Conservation (phyloP, 805 yeast species). For the Metahyphopichia silvanorum region DNA sequence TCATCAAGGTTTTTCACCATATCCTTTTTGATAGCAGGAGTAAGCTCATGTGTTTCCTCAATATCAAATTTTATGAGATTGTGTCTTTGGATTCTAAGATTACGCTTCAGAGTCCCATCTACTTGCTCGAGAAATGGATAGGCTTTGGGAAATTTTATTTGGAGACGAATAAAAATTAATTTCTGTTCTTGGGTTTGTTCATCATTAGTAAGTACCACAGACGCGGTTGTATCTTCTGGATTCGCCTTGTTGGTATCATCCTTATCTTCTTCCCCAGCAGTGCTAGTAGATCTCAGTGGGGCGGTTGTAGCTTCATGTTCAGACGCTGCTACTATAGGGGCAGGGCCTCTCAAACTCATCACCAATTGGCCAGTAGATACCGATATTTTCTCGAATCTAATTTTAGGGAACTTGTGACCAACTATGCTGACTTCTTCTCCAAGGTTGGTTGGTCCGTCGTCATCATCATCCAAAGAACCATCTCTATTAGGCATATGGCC, state of each 20-base stretch:
- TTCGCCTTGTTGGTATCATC: background rate
- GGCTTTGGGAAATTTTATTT: constrained; percentile 62
- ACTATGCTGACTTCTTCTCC: constrained; percentile 91
- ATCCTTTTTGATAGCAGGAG: constrained; percentile 44
- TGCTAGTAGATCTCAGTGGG: background rate
- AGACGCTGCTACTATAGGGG: constrained; percentile 12
- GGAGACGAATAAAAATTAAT: constrained; percentile 64
- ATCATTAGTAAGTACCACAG: constrained; percentile 4
- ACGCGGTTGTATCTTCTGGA: background rate
- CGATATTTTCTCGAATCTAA: constrained; percentile 81
- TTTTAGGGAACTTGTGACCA: constrained; percentile 85
- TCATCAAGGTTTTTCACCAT: constrained; percentile 51
- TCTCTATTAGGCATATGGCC: constrained; percentile 33
- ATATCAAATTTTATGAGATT: constrained; percentile 47
- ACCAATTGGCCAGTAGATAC: constrained; percentile 81
- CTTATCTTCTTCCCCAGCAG: background rate
- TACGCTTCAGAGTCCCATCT: too few species aligned
- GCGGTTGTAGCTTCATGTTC: constrained; percentile 1
- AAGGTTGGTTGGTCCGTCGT: constrained; percentile 53
- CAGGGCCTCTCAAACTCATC: constrained; percentile 69
- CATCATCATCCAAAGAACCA: constrained; percentile 12
- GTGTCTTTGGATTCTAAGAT: constrained; percentile 14
- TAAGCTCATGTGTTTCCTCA: constrained; percentile 76
- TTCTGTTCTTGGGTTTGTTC: constrained; percentile 43
- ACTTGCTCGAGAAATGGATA: constrained; percentile 67